Percentiles rank a stretch among this genome's conserved stretches.
These are phyloP conservation scores for Hypsizygus ulmarius DNA, from an alignment of 1,284 basidiomycete species.

Conservation along the genomic window DNA sequence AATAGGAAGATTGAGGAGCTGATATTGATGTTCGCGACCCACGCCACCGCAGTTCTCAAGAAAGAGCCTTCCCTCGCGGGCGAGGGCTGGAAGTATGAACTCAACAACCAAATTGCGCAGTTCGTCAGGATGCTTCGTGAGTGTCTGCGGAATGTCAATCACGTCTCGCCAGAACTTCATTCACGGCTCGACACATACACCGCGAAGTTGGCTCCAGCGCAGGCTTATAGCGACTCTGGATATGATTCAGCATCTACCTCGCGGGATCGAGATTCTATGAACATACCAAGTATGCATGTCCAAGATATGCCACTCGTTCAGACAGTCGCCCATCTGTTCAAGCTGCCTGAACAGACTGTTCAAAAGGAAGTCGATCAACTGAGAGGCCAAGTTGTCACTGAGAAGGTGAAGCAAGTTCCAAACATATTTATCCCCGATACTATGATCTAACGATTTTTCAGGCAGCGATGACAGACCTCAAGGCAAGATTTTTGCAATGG, in stretches of 20 bases:
- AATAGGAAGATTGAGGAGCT: slow-evolving; percentile 97
- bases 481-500: slow-evolving; percentile 44
- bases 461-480: slow-evolving; percentile 83
- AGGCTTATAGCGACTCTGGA: slow-evolving; percentile 57
- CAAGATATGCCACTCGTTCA: slow-evolving; percentile 76
- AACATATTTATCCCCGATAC: not conserved
- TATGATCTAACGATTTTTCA: slow-evolving; percentile 31
- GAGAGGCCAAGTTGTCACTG: slow-evolving; percentile 66
- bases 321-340: slow-evolving; percentile 74
- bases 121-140: slow-evolving; percentile 88
- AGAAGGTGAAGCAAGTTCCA: slow-evolving; percentile 65
- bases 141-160: slow-evolving; percentile 66
- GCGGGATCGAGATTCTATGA: slow-evolving; percentile 53
- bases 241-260: slow-evolving; percentile 64
- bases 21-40: slow-evolving; percentile 92
- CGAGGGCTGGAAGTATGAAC: slow-evolving; percentile 90
- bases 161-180: slow-evolving; percentile 81
- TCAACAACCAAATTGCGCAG: slow-evolving; percentile 86
- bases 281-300: slow-evolving; percentile 47
- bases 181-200: slow-evolving; percentile 82
- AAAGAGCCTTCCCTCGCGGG: slow-evolving; percentile 76
- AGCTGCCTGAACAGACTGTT: slow-evolving; percentile 64
- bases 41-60: slow-evolving; percentile 80
- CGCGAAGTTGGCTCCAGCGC: slow-evolving; percentile 68
- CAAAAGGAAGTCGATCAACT: slow-evolving; percentile 76